phyloP scores from a whole-genome alignment of 208 protist species.

The Crithidia sp. region DNA sequence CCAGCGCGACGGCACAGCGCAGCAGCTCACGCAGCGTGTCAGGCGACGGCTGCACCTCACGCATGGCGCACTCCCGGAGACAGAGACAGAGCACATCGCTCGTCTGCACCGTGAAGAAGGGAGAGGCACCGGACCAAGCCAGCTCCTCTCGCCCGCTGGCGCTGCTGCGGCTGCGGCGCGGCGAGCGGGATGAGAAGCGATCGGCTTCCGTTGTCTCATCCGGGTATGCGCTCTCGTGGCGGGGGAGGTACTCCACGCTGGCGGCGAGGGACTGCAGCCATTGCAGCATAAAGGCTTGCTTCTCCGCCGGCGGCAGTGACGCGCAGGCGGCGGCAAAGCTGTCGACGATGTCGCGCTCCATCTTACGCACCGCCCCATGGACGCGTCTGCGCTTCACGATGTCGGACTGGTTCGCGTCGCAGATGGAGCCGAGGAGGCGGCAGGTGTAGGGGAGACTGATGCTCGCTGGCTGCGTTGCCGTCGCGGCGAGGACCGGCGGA shows the following conservation, averaged over 20 bases:
- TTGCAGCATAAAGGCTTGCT: conserved; percentile 9
- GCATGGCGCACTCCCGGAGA: conserved; percentile 39
- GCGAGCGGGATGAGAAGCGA: conserved; percentile 16
- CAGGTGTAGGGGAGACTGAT: conserved; percentile 28
- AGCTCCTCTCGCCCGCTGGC: conserved; percentile 22
- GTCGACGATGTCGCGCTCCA: conserved; percentile 54
- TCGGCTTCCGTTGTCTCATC: conserved; percentile 1
- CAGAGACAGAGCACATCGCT: conserved; percentile 74
- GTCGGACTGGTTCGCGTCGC: conserved; percentile 8
- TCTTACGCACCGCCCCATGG: conserved; percentile 49
- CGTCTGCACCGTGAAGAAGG: conserved; percentile 53
- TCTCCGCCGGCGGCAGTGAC: conserved; percentile 1
- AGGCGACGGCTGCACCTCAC: background rate
- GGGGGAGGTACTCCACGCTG: conserved; percentile 21
- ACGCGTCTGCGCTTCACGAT: conserved; percentile 44
- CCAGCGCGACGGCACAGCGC: conserved; percentile 53
- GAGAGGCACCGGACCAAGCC: conserved; percentile 66
- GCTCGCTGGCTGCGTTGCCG: background rate
- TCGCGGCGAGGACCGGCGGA: too few relatives aligned
- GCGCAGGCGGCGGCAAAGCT: conserved; percentile 42
- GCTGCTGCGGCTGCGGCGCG: background rate
- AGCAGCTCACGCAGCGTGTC: conserved; percentile 37
- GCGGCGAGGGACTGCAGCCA: conserved; percentile 20
- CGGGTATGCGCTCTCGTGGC: background rate
- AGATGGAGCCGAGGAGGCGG: conserved; percentile 21